A percentile compares a stretch with the other conserved stretches of the same genome.
Evolutionary conservation across 352 stramenopile species (phyloP).

Genomic region (Pythium phragmiticola): DNA sequence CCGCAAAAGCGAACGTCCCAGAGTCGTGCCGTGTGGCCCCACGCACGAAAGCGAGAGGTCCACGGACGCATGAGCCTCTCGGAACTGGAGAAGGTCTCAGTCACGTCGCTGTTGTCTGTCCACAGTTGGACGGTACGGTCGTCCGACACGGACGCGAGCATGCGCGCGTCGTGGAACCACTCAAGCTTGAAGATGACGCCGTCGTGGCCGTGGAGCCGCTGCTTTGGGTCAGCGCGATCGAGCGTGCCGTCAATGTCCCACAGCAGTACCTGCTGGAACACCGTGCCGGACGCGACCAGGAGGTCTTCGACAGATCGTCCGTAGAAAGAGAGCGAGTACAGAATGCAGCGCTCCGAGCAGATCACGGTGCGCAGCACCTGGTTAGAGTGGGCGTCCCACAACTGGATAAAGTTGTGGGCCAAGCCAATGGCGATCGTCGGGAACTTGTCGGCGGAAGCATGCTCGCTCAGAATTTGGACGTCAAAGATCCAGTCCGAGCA

Average conservation of each 20-base stretch:
- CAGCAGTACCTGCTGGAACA: constrained; percentile 86
- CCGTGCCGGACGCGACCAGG: constrained; percentile 76
- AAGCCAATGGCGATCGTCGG: constrained; percentile 62
- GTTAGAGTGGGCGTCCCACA: constrained; percentile 56
- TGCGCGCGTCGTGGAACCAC: constrained; percentile 66
- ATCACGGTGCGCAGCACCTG: constrained; percentile 54
- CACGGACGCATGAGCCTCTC: constrained; percentile 29
- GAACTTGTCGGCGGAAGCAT: constrained; percentile 10
- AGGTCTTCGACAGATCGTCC: constrained; percentile 57
- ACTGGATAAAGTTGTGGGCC: constrained; percentile 83
- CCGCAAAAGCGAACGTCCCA: constrained; percentile 83
- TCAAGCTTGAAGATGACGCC: constrained; percentile 84
- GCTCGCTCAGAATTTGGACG: constrained; percentile 56
- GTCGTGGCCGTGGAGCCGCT: constrained; percentile 79
- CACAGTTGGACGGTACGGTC: constrained; percentile 85
- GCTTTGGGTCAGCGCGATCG: constrained; percentile 28
- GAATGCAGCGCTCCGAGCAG: constrained; percentile 77
- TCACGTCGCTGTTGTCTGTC: constrained; percentile 34
- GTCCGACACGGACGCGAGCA: constrained; percentile 82
- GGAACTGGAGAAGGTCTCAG: constrained; percentile 17
- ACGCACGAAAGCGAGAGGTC: constrained; percentile 61
- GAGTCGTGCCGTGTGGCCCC: constrained; percentile 80
- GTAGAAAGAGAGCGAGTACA: constrained; percentile 82
- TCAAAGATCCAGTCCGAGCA: constrained; percentile 88
- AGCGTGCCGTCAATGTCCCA: constrained; percentile 48